Percentiles rank a stretch among this genome's conserved stretches.
Conservation (phyloP, 305 asterid species). For the Solanum chacoense region DNA sequence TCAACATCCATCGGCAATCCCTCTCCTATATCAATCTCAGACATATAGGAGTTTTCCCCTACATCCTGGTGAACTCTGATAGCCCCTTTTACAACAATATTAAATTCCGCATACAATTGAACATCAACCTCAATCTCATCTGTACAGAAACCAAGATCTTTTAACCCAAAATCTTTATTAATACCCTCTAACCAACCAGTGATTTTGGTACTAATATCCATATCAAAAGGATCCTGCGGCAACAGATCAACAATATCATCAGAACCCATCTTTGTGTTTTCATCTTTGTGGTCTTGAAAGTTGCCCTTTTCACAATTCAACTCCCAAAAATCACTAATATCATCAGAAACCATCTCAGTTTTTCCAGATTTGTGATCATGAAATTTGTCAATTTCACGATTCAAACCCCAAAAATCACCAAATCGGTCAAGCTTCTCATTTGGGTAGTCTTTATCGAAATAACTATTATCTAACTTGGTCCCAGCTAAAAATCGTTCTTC, state of each 20-base stretch:
- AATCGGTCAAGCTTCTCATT: slow-evolving; percentile 14
- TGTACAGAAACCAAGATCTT: slow-evolving; percentile 19
- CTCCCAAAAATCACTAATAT: slow-evolving; percentile 5
- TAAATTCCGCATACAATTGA: slow-evolving; percentile 23
- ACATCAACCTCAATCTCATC: slow-evolving; percentile 28
- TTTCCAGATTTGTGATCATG: slow-evolving; percentile 14
- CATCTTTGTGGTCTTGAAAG: neutral
- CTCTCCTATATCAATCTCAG: slow-evolving; percentile 10
- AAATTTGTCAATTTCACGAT: neutral
- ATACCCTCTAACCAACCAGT: slow-evolving; percentile 41
- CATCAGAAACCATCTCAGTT: neutral
- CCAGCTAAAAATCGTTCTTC: slow-evolving; percentile 18
- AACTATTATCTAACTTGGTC: slow-evolving; percentile 18
- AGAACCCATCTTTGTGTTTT: slow-evolving; percentile 17
- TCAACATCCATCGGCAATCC: slow-evolving; percentile 16
- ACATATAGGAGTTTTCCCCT: slow-evolving; percentile 9
- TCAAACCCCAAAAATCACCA: slow-evolving; percentile 5
- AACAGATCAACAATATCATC: slow-evolving; percentile 47
- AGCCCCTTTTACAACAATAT: slow-evolving; percentile 29
- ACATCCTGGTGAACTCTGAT: slow-evolving; percentile 23
- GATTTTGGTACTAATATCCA: slow-evolving; percentile 37
- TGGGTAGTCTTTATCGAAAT: slow-evolving; percentile 10
- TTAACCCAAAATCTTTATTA: slow-evolving; percentile 18
- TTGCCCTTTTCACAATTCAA: slow-evolving; percentile 4
- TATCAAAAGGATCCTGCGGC: slow-evolving; percentile 63